Evolutionary conservation across 805 yeast genomes (phyloP), one percentile per base, ranked within the genome.

Genomic region (Spathaspora girioi): DNA sequence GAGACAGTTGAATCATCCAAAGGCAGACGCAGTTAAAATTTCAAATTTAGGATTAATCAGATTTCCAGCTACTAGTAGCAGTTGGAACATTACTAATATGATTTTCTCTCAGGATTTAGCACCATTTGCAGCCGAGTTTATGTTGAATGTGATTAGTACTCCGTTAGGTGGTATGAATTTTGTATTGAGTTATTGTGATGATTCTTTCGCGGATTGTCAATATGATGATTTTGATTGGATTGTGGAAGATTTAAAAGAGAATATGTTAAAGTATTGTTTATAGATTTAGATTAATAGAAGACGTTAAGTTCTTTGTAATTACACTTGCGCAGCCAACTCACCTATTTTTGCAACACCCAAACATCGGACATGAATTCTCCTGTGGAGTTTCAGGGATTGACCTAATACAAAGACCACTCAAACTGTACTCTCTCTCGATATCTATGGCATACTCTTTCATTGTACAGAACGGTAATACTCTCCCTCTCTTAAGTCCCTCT

Each of bases 81-180:
- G 14, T 6, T 68, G 70, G 73, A 62, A 60, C 0, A 59, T 73
- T 15, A 59, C 54, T 2, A 64, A 71, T 47, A 47, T 71, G 54
- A 56, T 68, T 2, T 73, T 73, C 52, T 63, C 72, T 2, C 78
- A 73, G 54, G 72, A 69, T 46, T 43, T 71, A 45, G 65, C 75
- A 1, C 67, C 72, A 2, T 50, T 54, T 1, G 67, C 73, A 2
- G 51, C 68, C 14, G 76, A 73, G n/a, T 67, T 71, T 50, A 65
- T 69, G 61, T 46, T 70, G 10, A 64, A 57, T 46, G 57, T 68
- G n/a, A 57, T 70, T 7, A 64, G 71, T 7, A 60, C 73, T 2
- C 52, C 61, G 1, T 19, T 42, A 9, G 69, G 73, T 0, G 76
- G 78, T 1, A 55, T 73, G 56, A 71, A 68, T 47, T 45, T 71